Percentiles rank a stretch among this genome's conserved stretches.
Evolutionary conservation across 106 monocot species (phyloP).

Genomic region (Xerophyta viscosa): DNA sequence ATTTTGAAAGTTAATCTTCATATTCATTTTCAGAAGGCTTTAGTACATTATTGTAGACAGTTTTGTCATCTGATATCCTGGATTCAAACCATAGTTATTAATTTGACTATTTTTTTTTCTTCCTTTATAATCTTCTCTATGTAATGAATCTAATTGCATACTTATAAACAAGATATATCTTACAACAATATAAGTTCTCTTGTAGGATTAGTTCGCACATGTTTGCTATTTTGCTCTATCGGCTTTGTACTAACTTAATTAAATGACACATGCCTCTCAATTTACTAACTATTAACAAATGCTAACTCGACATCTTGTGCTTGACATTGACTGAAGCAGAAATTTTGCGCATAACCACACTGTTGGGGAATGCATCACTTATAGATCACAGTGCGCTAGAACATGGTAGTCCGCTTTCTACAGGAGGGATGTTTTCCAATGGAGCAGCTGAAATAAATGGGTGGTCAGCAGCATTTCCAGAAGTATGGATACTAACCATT

Average conservation of each 20-base stretch:
- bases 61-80: too few relatives aligned
- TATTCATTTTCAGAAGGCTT: too few relatives aligned
- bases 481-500: slow-evolving; percentile 99
- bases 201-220: too few relatives aligned
- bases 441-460: slow-evolving; percentile 82
- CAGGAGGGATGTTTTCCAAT: slow-evolving; percentile 84
- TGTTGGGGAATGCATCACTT: slow-evolving; percentile 95
- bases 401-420: slow-evolving; percentile 89
- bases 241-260: slow-evolving; percentile 1
- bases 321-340: slow-evolving; percentile 97
- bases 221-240: not conserved
- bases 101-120: too few relatives aligned
- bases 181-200: too few relatives aligned
- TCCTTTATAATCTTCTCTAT: too few relatives aligned
- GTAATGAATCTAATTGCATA: too few relatives aligned
- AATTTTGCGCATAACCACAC: slow-evolving; percentile 92
- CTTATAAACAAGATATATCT: too few relatives aligned
- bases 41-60: too few relatives aligned
- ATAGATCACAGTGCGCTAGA: slow-evolving; percentile 86
- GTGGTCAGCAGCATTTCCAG: slow-evolving; percentile 86
- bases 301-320: slow-evolving; percentile 64
- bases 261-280: slow-evolving; percentile 2
- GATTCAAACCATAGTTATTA: too few relatives aligned
- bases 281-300: slow-evolving; percentile 51
- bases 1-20: too few relatives aligned